Percentiles rank a stretch among this genome's conserved stretches.
phyloP scores from a whole-genome alignment of 1,284 basidiomycete genomes.

The Pascua guehoae region DNA sequence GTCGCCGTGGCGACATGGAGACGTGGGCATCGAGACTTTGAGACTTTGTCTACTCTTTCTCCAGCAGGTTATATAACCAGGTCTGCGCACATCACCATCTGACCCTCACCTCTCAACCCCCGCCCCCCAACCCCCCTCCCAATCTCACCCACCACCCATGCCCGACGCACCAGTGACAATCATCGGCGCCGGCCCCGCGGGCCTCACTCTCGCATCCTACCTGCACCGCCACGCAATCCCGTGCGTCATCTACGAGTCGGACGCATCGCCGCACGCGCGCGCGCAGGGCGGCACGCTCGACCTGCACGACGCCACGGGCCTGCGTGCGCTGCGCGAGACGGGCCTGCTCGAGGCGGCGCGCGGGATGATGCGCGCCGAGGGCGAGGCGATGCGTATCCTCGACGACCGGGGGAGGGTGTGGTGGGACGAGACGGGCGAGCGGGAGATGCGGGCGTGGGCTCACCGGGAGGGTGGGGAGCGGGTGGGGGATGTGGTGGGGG shows the following conservation, averaged over 20 bases:
- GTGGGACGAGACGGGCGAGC: slow-evolving; percentile 15
- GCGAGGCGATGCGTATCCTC: slow-evolving; percentile 19
- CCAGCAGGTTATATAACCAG: too few relatives aligned
- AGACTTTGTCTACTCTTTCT: too few relatives aligned
- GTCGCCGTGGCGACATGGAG: too few relatives aligned
- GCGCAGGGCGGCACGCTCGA: slow-evolving; percentile 51
- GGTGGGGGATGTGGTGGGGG: background rate
- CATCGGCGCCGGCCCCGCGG: slow-evolving; percentile 49
- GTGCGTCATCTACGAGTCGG: slow-evolving; percentile 46
- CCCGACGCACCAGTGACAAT: slow-evolving; percentile 23
- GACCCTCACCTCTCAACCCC: too few relatives aligned
- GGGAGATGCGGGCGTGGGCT: background rate
- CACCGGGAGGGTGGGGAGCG: background rate
- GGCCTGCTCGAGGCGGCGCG: slow-evolving; percentile 33
- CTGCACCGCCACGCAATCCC: slow-evolving; percentile 41
- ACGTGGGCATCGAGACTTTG: too few relatives aligned
- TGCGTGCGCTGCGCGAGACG: slow-evolving; percentile 33
- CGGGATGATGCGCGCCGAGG: slow-evolving; percentile 10
- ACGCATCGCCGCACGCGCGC: slow-evolving; percentile 36
- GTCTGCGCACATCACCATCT: too few relatives aligned
- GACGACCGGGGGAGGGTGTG: slow-evolving; percentile 17
- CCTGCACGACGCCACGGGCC: slow-evolving; percentile 47
- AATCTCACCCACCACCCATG: background rate
- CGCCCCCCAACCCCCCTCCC: too few relatives aligned
- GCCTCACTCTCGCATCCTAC: slow-evolving; percentile 49